Base-by-base conservation (phyloP, 495 filamentous ascomycete genomes). In the Neurospora tetrasperma region DNA sequence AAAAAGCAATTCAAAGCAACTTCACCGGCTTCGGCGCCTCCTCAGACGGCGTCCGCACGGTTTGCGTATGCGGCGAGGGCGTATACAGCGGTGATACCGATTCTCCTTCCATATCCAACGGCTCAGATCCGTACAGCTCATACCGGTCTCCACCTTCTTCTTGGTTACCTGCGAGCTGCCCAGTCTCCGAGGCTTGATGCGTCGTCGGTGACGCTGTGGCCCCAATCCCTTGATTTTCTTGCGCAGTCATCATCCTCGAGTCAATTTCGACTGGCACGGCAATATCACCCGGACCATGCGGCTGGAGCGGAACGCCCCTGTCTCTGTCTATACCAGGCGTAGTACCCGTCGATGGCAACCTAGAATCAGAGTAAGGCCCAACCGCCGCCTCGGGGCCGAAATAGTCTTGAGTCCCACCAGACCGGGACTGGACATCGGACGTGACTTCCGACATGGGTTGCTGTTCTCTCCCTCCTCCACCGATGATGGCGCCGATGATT, bases 181-280 rank as follows among this genome's bases (percentile, higher is more conserved):
- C 71, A 9, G 68, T 20, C 20, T 40, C 73, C 54, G 48, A 39
- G 27, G 69, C 35, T 41, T 78, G 77, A 39, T 79, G 78, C 35
- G 81, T 76, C 78, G 81, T 80, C 4, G 79, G 76, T 71, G 71
- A 76, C 9, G 75, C 73, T 18, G 79, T 79, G 66, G 79, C 77
- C 8, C 69, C 75, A 20, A 76, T 77, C 18, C 71, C 73, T 11
- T 80, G 73, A 9, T 79, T 79, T 43, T 72, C 70, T 48, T 79
- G 38, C 1, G 70, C 71, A 1, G 54, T 41, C 20, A 69, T 74
- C 68, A 62, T 46, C 41, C 73, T 43, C 43, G 79, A 79, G 38
- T 79, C 81, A 27, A 82, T 77, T 76, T 82, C 81, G 2, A 82
- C 79, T 9, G 81, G 76, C 71, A 71, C 78, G 5, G 76, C 73